Conservation (phyloP, 768 basidiomycete genomes). For the Phanerochaete sordida region DNA sequence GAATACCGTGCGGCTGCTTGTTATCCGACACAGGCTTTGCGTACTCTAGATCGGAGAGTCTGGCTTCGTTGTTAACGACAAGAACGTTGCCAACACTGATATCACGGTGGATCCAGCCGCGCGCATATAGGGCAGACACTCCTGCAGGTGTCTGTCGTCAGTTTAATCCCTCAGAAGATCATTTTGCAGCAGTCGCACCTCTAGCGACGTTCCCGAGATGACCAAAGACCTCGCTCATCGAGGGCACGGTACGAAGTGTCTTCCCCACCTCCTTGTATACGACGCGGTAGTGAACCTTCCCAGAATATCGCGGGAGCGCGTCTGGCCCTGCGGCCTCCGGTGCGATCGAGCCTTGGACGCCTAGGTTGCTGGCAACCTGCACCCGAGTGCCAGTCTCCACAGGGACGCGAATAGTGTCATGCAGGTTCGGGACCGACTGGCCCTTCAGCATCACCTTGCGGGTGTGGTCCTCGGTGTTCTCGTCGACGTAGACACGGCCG, state of each 20-base stretch:
- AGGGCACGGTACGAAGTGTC: neutral
- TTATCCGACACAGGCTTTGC: no score
- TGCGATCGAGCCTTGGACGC: neutral
- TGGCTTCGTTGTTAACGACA: no score
- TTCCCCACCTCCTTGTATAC: neutral
- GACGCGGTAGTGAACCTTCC: neutral
- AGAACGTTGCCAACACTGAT: no score
- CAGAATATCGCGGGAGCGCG: neutral
- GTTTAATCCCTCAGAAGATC: no score
- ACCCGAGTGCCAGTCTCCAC: neutral
- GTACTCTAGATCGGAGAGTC: no score
- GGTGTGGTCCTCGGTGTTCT: neutral
- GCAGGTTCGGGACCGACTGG: neutral
- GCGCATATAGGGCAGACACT: conserved; percentile 24
- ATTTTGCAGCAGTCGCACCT: no score
- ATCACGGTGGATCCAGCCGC: no score
- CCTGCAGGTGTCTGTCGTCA: no score
- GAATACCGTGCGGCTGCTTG: no score
- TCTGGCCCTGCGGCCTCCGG: neutral
- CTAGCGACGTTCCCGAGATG: no score
- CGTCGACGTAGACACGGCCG: neutral
- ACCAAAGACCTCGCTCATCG: no score
- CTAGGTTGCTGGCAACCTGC: neutral
- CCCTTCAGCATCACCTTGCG: neutral
- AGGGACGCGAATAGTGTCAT: neutral